These are phyloP conservation scores for Tylopilus sp. DNA, from an alignment of 768 basidiomycete genomes.

Conservation along the genomic window DNA sequence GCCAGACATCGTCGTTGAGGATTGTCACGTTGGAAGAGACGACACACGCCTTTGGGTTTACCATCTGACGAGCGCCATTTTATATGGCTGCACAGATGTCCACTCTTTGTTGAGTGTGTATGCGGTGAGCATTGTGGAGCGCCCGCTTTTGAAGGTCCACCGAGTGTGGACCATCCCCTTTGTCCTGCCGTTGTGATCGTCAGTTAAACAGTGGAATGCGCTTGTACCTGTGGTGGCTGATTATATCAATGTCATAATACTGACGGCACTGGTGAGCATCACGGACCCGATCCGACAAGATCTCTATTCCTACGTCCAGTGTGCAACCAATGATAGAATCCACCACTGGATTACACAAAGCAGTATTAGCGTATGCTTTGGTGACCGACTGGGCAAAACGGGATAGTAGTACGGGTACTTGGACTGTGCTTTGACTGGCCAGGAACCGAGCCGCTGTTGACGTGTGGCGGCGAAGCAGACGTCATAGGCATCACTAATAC, in stretches of 20 bases:
- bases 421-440: no score
- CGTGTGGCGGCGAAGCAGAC: background rate
- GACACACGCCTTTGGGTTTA: background rate
- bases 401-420: no score
- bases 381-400: background rate
- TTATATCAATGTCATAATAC: no score
- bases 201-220: background rate
- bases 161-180: constrained; percentile 1
- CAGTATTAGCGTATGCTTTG: background rate
- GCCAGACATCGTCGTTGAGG: background rate
- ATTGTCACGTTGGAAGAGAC: background rate
- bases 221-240: background rate
- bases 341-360: no score
- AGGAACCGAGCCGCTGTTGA: no score
- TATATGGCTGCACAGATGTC: constrained; percentile 3
- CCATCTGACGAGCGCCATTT: background rate
- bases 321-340: no score
- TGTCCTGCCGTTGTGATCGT: background rate
- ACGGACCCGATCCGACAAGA: no score
- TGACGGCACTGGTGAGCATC: no score
- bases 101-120: constrained; percentile 4
- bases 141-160: background rate
- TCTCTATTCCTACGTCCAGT: no score
- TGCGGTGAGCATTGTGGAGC: background rate
- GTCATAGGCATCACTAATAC: background rate